Evolutionary conservation across 2,329 filamentous ascomycete genomes (phyloP), one percentile per base, ranked within the genome.

Genomic region (Stemphylium lycopersici): DNA sequence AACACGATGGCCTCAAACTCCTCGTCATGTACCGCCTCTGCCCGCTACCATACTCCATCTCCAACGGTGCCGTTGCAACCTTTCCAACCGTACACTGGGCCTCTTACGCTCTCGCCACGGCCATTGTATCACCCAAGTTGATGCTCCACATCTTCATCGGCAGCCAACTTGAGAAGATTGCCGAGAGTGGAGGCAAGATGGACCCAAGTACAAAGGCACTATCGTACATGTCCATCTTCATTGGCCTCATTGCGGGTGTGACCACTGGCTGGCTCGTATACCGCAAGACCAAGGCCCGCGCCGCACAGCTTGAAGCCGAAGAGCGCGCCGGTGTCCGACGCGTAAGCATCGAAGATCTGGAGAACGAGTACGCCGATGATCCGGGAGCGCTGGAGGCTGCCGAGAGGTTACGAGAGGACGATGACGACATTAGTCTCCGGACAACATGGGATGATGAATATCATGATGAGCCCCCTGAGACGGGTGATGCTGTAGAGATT

Each of bases 121-220:
- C 90, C 2, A 79, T 93, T 13, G 87, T 92, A 10, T 86, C 84
- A 12, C 95, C 95, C 6, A 99, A 98, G 70, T 81, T 99, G 15
- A 81, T 98, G 55, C 87, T 99, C 45, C 91, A 96, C 71, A 86
- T 96, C 65, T 99, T 97, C 77, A 91, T 99, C 67, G 95, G 95
- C 57, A 88, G 85, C 68, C 85, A 92, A 50, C 80, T 99, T 13
- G 91, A 91, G 39, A 81, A 88, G 47, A 85, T 99, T 31, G 91
- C 90, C n/a, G 90, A 96, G 66, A 84, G 86, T 52, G 90, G 88
- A 59, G 91, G 90, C 70, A 84, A 89, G 63, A 97, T 98, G 93
- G 87, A 90, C 56, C 77, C 83, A 3, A 82, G 83, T 59, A 90
- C 90, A 59, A 95, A 93, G 74, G 82, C 86, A 24, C 80, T 98